Evolutionary conservation across 106 monocot species (phyloP).

Genomic region (Dioscorea zingiberensis): DNA sequence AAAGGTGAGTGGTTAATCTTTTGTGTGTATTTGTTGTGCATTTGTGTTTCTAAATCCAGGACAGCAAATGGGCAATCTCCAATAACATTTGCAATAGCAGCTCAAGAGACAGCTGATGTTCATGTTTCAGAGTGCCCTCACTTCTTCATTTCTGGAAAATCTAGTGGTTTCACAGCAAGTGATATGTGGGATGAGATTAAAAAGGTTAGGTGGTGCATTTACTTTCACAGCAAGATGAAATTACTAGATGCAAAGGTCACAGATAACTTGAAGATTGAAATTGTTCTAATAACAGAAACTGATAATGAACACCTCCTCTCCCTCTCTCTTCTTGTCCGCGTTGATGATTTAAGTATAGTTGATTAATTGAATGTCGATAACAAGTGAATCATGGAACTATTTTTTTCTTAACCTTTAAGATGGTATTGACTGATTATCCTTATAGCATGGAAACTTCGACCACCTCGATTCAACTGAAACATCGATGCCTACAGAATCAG

Average conservation of each 20-base stretch:
- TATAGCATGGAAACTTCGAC: conserved; percentile 76
- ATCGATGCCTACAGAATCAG: conserved; percentile 43
- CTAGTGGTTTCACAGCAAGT: conserved; percentile 47
- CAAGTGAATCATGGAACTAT: too few species aligned
- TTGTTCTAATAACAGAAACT: too few species aligned
- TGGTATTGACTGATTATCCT: conserved; percentile 2
- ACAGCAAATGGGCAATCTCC: conserved; percentile 63
- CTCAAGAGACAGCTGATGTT: conserved; percentile 72
- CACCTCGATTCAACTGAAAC: conserved; percentile 34
- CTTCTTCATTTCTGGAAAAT: conserved; percentile 59
- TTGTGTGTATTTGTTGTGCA: not conserved
- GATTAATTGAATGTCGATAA: too few species aligned
- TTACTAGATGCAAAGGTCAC: too few species aligned
- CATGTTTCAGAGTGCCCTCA: conserved; percentile 73
- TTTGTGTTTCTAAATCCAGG: conserved; percentile 23
- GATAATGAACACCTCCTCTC: too few species aligned
- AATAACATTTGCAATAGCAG: conserved; percentile 88
- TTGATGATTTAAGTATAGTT: too few species aligned
- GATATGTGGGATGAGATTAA: conserved; percentile 89
- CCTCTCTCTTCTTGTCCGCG: too few species aligned
- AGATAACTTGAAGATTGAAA: too few species aligned
- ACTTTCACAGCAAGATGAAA: not conserved
- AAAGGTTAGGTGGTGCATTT: conserved; percentile 34
- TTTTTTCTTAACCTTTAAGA: too few species aligned
- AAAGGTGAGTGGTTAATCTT: not conserved